phyloP scores from a whole-genome alignment of 768 basidiomycete genomes.

The Mycena latifolia region DNA sequence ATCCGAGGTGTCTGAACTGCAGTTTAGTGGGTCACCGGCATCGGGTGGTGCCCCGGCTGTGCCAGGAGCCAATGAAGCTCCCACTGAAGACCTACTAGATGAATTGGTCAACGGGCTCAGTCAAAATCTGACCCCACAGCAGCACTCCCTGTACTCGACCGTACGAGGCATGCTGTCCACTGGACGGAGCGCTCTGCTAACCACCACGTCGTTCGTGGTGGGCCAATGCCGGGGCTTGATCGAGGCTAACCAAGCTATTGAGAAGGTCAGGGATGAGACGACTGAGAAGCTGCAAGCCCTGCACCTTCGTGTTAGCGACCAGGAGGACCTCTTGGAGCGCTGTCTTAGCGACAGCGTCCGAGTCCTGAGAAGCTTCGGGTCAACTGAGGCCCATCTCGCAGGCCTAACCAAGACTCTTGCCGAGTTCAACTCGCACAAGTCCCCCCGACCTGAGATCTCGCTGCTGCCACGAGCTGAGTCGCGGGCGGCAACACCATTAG shows the following conservation, averaged over 20 bases:
- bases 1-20: neutral
- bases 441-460: neutral
- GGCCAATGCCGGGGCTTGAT: neutral
- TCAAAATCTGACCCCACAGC: neutral
- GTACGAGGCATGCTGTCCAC: neutral
- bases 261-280: neutral
- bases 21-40: neutral
- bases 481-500: neutral
- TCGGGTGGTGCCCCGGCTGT: neutral
- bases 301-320: neutral
- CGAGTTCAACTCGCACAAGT: neutral
- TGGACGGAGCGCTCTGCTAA: neutral
- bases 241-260: neutral
- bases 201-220: neutral
- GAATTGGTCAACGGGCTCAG: neutral
- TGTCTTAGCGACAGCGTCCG: neutral
- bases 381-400: neutral
- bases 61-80: no score
- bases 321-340: neutral
- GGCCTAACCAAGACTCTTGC: neutral
- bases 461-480: neutral
- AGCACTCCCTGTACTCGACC: neutral
- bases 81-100: neutral
- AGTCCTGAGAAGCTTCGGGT: neutral
- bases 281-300: neutral